Evolutionary conservation across 495 filamentous ascomycete genomes (phyloP).

Genomic region (Halenospora varia): DNA sequence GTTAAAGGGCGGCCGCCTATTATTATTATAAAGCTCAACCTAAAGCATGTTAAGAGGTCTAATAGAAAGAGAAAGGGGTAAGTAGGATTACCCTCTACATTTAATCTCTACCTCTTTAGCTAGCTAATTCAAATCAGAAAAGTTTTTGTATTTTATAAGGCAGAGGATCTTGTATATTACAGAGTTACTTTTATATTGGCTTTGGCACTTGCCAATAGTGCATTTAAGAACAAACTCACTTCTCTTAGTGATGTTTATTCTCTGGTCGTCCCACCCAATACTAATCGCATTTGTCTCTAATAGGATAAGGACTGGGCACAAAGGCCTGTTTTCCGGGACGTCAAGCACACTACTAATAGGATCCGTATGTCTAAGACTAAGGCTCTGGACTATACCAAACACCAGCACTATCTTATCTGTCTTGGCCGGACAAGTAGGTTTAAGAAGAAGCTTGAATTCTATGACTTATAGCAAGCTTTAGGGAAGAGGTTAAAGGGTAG

Average conservation of each 20-base stretch:
- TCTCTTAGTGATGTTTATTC: conserved; percentile 1
- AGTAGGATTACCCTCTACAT: background rate
- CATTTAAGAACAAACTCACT: background rate
- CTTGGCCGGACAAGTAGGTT: conserved; percentile 9
- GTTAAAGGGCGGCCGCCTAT: conserved; percentile 4
- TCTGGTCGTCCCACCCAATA: background rate
- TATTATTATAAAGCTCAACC: conserved; percentile 4
- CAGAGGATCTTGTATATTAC: background rate
- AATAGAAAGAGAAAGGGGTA: conserved; percentile 6
- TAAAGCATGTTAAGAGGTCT: conserved; percentile 12
- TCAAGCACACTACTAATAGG: conserved; percentile 1
- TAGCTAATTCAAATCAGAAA: background rate
- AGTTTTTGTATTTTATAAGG: conserved; percentile 8
- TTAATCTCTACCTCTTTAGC: background rate
- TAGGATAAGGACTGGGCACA: background rate
- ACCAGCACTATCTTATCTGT: conserved; percentile 12
- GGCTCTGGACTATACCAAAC: conserved; percentile 6
- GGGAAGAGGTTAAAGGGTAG: conserved; percentile 15
- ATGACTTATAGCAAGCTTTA: conserved; percentile 11
- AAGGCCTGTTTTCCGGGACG: conserved; percentile 1
- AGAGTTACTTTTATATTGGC: background rate
- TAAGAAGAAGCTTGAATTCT: conserved; percentile 12
- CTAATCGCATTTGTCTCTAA: background rate
- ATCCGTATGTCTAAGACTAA: conserved; percentile 9
- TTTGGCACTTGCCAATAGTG: background rate